These are phyloP conservation scores for Eucalyptus paniculata DNA, from an alignment of 345 rosid species.

Conservation along the genomic window DNA sequence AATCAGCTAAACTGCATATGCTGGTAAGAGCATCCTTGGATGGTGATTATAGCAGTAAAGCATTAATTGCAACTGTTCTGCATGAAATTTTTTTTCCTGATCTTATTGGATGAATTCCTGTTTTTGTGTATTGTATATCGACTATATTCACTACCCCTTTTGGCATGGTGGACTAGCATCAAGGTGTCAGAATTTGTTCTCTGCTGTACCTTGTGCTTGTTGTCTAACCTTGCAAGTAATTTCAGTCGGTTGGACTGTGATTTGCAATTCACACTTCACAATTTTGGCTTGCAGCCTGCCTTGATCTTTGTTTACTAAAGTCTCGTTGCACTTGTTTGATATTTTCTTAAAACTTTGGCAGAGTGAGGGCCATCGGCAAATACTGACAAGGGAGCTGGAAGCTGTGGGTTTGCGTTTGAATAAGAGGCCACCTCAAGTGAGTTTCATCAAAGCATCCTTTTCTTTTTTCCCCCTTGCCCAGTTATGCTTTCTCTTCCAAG, in stretches of 20 bases:
- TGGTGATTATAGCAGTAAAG: not conserved
- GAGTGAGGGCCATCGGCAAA: conserved; percentile 99
- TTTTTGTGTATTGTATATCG: not conserved
- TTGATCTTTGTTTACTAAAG: not conserved
- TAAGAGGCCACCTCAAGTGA: conserved; percentile 94
- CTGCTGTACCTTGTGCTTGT: not conserved
- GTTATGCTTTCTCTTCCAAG: not conserved
- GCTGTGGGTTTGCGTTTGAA: conserved; percentile 98
- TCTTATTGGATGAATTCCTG: not conserved
- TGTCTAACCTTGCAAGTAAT: not conserved
- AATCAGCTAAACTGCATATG: not conserved
- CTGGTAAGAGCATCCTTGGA: not conserved
- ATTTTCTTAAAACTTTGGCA: conserved; percentile 6
- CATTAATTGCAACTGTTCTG: not conserved
- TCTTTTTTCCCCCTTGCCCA: not conserved
- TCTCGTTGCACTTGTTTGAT: not conserved
- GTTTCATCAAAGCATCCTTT: not conserved
- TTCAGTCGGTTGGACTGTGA: not conserved
- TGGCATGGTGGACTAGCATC: not conserved
- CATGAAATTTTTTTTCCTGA: not conserved
- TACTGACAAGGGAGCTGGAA: conserved; percentile 85
- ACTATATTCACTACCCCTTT: not conserved
- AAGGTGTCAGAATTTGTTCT: not conserved
- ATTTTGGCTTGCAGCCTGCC: not conserved
- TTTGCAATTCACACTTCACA: not conserved